Base-by-base conservation (phyloP, 2,329 filamentous ascomycete species). In the Penicillium italicum region DNA sequence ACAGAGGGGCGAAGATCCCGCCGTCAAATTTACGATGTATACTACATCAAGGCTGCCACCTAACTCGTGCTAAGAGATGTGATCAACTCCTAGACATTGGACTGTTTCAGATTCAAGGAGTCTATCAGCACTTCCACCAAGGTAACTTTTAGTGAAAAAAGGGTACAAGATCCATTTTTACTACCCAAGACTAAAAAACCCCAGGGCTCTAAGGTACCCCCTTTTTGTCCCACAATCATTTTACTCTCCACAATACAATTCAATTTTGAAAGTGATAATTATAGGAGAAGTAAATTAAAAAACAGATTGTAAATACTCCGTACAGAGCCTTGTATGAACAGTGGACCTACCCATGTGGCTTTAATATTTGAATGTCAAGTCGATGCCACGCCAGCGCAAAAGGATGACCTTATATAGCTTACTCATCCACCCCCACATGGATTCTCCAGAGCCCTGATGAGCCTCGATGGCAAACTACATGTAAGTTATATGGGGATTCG, bases 391-490 rank as follows among this genome's bases (percentile, higher is more conserved):
- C 11, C 12, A 49, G 12, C 9, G 20, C 16, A 11, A 40, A 31
- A 18, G 18, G 12, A 41, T 18, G 31, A 14, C 5, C 12, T 16
- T 9, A 16, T 34, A 16, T n/a, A 20, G 50, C 26, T 38, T 26
- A 43, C 37, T 50, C 37, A 43, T 45, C 40, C n/a, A n/a, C n/a
- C 49, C 38, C 49, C 38, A 43, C 50, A 46, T n/a, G n/a, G n/a
- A n/a, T 44, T 37, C 36, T 33, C 31, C 20, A 40, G 10, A 40
- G 10, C 40, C 40, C 40, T 16, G n/a, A 42, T 10, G 43, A 53
- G 28, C 42, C 16, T 52, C 37, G 37, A 44, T 43, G 48, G 38
- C 38, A n/a, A 44, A 51, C 28, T 16, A n/a, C n/a, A n/a, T n/a
- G n/a, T n/a, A 14, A 44, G 20, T 24, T 31, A 16, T 40, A 33